Evolutionary conservation across 2,329 filamentous ascomycete genomes (phyloP).

Genomic region (Cordyceps tenuipes): DNA sequence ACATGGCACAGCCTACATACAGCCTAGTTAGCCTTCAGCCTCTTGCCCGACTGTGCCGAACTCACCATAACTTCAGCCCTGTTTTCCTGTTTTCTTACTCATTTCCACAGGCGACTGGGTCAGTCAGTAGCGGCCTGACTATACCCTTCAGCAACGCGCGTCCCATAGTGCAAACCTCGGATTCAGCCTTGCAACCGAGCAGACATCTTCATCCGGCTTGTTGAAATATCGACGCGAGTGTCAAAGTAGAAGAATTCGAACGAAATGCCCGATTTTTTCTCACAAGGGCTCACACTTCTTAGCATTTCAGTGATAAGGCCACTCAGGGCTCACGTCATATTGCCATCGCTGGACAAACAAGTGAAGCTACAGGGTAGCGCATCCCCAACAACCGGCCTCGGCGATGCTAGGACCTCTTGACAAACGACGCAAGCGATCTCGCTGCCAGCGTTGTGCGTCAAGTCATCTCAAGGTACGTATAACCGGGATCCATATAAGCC

Average conservation of each 20-base stretch:
- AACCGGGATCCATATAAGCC: neutral
- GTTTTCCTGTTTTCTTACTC: neutral
- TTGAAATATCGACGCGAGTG: neutral
- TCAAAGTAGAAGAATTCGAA: neutral
- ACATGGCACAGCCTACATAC: neutral
- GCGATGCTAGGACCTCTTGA: conserved; percentile 26
- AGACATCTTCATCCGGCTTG: neutral
- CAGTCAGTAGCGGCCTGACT: too few relatives aligned
- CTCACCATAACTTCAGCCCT: neutral
- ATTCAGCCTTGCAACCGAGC: neutral
- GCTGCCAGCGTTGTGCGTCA: conserved; percentile 22
- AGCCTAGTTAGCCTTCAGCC: neutral
- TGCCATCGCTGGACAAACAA: too few relatives aligned
- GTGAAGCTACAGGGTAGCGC: neutral
- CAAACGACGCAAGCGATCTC: conserved; percentile 22
- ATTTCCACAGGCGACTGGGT: neutral
- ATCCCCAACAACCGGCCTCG: neutral
- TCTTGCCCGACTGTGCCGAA: conserved; percentile 14
- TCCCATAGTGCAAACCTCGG: neutral
- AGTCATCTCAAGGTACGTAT: conserved; percentile 27
- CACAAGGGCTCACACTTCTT: neutral
- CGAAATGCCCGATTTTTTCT: too few relatives aligned
- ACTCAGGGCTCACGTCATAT: too few relatives aligned
- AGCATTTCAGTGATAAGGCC: neutral
- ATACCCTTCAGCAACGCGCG: neutral